Conservation (phyloP, 2,329 filamentous ascomycete species). For the Lachnum nothofagi region DNA sequence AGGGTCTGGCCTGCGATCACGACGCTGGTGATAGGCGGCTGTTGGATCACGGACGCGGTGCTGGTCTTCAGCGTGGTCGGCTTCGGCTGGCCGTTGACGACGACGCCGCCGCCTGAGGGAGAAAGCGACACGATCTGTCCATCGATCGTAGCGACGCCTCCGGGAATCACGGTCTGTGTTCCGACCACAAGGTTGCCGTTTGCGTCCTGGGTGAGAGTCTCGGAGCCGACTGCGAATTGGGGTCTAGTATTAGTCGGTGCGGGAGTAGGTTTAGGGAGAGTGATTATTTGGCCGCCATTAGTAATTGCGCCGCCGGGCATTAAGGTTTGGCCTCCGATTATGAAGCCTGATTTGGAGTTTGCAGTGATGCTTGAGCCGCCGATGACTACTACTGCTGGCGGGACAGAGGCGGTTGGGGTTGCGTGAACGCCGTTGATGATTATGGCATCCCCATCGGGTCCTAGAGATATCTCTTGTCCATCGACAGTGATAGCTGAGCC, state of each 20-base stretch:
- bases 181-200: slow-evolving; percentile 3
- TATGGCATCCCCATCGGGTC: slow-evolving; percentile 17
- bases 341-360: slow-evolving; percentile 13
- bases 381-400: slow-evolving; percentile 17
- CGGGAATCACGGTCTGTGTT: not conserved
- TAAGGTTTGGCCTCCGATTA: slow-evolving; percentile 19
- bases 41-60: not conserved
- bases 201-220: not conserved
- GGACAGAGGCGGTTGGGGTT: slow-evolving; percentile 4
- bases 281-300: slow-evolving; percentile 13
- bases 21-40: slow-evolving; percentile 13
- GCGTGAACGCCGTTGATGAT: slow-evolving; percentile 18
- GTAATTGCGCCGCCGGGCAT: slow-evolving; percentile 16
- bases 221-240: slow-evolving; percentile 3
- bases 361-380: slow-evolving; percentile 21
- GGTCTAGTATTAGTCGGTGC: slow-evolving; percentile 3
- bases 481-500: slow-evolving; percentile 24
- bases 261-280: slow-evolving; percentile 11
- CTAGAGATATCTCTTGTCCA: slow-evolving; percentile 22
- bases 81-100: slow-evolving; percentile 10
- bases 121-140: slow-evolving; percentile 12
- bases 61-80: not conserved
- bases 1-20: slow-evolving; percentile 26
- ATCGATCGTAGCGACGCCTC: slow-evolving; percentile 1
- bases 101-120: slow-evolving; percentile 8